These are phyloP conservation scores for Starmerella khaoyaiensis DNA, from an alignment of 805 yeast species.

Conservation along the genomic window DNA sequence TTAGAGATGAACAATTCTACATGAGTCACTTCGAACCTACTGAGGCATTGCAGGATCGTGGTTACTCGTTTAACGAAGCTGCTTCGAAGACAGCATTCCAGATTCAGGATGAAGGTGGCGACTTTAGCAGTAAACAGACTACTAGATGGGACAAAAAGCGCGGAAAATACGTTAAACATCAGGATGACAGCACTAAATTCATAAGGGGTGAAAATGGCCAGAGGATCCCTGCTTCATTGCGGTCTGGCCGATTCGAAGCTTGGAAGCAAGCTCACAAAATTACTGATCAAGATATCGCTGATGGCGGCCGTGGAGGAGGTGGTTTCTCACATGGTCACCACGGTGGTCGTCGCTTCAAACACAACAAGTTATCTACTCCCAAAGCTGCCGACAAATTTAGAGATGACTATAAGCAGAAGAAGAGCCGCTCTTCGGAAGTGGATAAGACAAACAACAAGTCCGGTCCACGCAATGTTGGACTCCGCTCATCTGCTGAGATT, in stretches of 20 bases:
- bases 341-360: constrained; percentile 41
- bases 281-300: constrained; percentile 22
- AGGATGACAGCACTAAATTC: constrained; percentile 57
- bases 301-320: constrained; percentile 35
- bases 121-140: constrained; percentile 46
- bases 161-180: constrained; percentile 71
- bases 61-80: constrained; percentile 48
- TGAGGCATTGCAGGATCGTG: constrained; percentile 65
- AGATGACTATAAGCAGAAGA: constrained; percentile 73
- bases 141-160: constrained; percentile 81
- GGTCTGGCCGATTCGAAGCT: constrained; percentile 80
- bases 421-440: too few species aligned
- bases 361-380: constrained; percentile 66
- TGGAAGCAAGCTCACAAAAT: constrained; percentile 70
- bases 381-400: constrained; percentile 79
- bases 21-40: constrained; percentile 84
- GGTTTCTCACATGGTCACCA: too few species aligned
- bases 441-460: constrained; percentile 49
- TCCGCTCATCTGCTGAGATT: constrained; percentile 59
- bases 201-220: constrained; percentile 93
- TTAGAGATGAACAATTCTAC: constrained; percentile 65
- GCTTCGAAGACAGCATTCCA: constrained; percentile 84
- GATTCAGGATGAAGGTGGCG: constrained; percentile 61
- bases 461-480: constrained; percentile 30
- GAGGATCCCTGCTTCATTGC: constrained; percentile 77